phyloP scores from a whole-genome alignment of 345 rosid genomes.

The Cardamine chenopodiifolia region DNA sequence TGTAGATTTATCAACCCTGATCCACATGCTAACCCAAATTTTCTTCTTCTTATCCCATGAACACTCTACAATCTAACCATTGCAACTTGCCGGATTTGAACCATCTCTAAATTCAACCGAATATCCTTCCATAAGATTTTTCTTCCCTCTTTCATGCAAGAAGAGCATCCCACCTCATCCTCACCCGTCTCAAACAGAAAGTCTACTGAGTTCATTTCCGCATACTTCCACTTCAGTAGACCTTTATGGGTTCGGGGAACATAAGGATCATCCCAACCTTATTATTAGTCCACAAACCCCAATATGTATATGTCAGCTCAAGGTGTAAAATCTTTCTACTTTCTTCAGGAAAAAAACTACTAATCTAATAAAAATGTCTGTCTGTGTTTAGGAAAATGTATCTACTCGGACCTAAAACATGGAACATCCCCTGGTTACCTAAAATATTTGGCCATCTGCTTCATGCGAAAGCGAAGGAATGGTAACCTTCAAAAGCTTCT shows the following conservation, averaged over 20 bases:
- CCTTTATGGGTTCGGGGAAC: constrained; percentile 95
- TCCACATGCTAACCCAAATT: constrained; percentile 78
- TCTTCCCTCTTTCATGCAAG: constrained; percentile 76
- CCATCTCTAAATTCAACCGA: constrained; percentile 70
- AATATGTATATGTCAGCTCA: constrained; percentile 16
- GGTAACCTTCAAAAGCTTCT: constrained; percentile 69
- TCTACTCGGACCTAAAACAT: neutral
- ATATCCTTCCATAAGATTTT: constrained; percentile 78
- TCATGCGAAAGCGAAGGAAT: constrained; percentile 93
- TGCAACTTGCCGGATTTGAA: constrained; percentile 57
- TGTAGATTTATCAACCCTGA: constrained; percentile 70
- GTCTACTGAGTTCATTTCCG: constrained; percentile 91
- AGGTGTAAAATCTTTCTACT: neutral
- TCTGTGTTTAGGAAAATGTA: too few relatives aligned
- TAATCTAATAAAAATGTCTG: too few relatives aligned
- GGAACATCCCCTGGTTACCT: constrained; percentile 51
- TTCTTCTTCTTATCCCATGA: constrained; percentile 64
- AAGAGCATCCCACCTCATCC: constrained; percentile 50
- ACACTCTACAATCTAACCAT: constrained; percentile 90
- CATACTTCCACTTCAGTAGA: constrained; percentile 97
- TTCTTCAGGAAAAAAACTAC: neutral
- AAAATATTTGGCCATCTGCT: constrained; percentile 96
- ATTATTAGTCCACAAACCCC: neutral
- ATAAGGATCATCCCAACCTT: constrained; percentile 99
- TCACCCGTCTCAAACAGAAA: constrained; percentile 76